A percentile compares a stretch with the other conserved stretches of the same genome.
phyloP scores from a whole-genome alignment of 257 asterid species.

The Leptodermis oblonga region DNA sequence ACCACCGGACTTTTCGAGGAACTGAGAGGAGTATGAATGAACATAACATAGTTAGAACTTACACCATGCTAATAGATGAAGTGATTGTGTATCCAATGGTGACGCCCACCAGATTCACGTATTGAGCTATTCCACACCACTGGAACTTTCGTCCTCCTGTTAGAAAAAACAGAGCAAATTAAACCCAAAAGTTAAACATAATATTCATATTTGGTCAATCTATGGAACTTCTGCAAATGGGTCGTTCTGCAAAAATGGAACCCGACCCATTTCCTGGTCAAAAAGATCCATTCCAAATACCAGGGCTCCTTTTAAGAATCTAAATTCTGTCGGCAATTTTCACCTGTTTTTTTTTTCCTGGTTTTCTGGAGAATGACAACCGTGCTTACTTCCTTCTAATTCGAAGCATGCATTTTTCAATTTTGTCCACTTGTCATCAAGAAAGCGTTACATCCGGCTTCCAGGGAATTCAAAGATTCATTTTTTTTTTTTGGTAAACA shows the following conservation, averaged over 20 bases:
- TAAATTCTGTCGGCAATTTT: neutral
- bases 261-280: too few relatives aligned
- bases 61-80: slow-evolving; percentile 38
- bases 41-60: neutral
- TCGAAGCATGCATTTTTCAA: neutral
- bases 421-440: neutral
- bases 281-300: too few relatives aligned
- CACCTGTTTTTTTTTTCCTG: slow-evolving; percentile 4
- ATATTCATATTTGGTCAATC: too few relatives aligned
- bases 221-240: too few relatives aligned
- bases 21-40: too few relatives aligned
- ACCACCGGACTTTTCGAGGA: too few relatives aligned
- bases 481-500: too few relatives aligned
- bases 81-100: slow-evolving; percentile 58
- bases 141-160: slow-evolving; percentile 47
- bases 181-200: neutral
- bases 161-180: neutral
- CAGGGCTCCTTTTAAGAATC: too few relatives aligned
- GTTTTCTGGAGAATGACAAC: neutral
- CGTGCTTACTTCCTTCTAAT: neutral
- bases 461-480: too few relatives aligned
- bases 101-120: slow-evolving; percentile 44
- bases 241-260: too few relatives aligned
- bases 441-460: too few relatives aligned
- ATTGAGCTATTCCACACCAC: slow-evolving; percentile 60